Evolutionary conservation across 2,329 filamentous ascomycete species (phyloP).

Genomic region (Clarireedia hainanense): DNA sequence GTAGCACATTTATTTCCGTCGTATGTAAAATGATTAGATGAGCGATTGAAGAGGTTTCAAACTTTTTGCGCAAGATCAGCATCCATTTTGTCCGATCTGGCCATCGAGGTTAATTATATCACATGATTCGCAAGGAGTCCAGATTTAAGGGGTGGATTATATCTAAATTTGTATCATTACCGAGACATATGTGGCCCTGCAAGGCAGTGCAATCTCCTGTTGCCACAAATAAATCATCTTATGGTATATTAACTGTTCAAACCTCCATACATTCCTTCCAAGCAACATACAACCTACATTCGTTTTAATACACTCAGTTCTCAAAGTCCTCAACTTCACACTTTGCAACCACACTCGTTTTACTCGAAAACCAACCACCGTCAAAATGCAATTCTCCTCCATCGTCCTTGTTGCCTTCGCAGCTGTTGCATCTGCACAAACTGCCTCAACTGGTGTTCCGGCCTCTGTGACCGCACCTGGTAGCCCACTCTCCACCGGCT

Average conservation of each 20-base stretch:
- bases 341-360: background rate
- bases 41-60: background rate
- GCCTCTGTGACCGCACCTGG: slow-evolving; percentile 3
- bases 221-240: slow-evolving; percentile 8
- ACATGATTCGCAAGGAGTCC: slow-evolving; percentile 1
- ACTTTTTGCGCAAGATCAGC: background rate
- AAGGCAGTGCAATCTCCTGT: slow-evolving; percentile 9
- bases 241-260: slow-evolving; percentile 6
- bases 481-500: background rate
- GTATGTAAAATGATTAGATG: slow-evolving; percentile 5
- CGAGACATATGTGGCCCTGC: slow-evolving; percentile 8
- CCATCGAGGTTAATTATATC: background rate
- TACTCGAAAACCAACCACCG: background rate
- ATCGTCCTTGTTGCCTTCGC: slow-evolving; percentile 13
- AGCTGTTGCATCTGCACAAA: slow-evolving; percentile 12
- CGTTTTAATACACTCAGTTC: slow-evolving; percentile 1
- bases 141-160: slow-evolving; percentile 4
- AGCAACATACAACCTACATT: slow-evolving; percentile 2
- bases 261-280: background rate
- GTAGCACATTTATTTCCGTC: background rate
- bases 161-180: slow-evolving; percentile 3
- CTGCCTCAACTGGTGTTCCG: slow-evolving; percentile 5
- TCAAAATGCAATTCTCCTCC: slow-evolving; percentile 13
- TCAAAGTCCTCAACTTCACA: background rate
- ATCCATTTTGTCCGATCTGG: background rate